A percentile compares a stretch with the other conserved stretches of the same genome.
Conservation (phyloP, 2,329 filamentous ascomycete genomes). For the Monilinia polystroma region DNA sequence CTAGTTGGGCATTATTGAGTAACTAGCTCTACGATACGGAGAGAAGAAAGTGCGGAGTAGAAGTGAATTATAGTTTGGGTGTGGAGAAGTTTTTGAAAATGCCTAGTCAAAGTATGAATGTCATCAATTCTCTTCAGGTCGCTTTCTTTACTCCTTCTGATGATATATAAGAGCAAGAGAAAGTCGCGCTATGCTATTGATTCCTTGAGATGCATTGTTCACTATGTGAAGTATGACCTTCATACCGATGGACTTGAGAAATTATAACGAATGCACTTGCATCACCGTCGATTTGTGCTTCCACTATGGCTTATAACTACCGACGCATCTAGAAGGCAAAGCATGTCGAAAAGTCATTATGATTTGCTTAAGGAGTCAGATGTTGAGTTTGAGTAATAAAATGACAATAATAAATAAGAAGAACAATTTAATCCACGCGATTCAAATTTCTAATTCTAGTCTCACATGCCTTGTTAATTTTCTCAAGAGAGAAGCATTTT, state of each 20-base stretch:
- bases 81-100: neutral
- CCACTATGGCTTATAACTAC: too few species aligned
- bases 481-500: slow-evolving; percentile 3
- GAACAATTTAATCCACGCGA: neutral
- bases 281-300: too few species aligned
- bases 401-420: neutral
- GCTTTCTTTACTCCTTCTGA: too few species aligned
- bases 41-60: neutral
- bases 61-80: neutral
- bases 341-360: too few species aligned
- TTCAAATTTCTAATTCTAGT: slow-evolving; percentile 1
- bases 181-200: too few species aligned
- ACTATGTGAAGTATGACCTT: neutral
- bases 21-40: neutral
- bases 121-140: too few species aligned
- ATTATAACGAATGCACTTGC: too few species aligned
- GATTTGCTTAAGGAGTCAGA: neutral
- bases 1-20: neutral
- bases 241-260: neutral
- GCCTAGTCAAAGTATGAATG: neutral
- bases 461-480: slow-evolving; percentile 1
- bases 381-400: neutral
- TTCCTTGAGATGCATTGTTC: neutral
- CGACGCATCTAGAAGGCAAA: too few species aligned
- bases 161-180: too few species aligned